Evolutionary conservation across 176 grass and related monocot genomes (phyloP).

Genomic region (Sorghum bicolor): Sorghum_bicolor_NCBIv3 NC_012872.2:7964501-7965000

Average conservation of each 20-base stretch:
- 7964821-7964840: neutral
- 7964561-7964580: neutral
- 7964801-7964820: neutral
- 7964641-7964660: neutral
- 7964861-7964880: neutral
- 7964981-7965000: too few species aligned
- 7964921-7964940: too few species aligned
- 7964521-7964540: neutral
- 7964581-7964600: neutral
- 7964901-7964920: neutral
- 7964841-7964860: neutral
- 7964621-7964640: slow-evolving; percentile 2
- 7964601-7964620: neutral
- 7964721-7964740: neutral
- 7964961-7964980: too few species aligned
- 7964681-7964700: neutral
- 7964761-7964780: neutral
- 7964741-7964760: neutral
- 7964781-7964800: neutral
- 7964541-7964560: neutral
- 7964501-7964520: neutral
- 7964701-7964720: neutral
- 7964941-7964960: too few species aligned
- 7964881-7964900: neutral
- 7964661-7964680: neutral